phyloP scores from a whole-genome alignment of 257 asterid genomes.

The Solanum corneliomulleri region DNA sequence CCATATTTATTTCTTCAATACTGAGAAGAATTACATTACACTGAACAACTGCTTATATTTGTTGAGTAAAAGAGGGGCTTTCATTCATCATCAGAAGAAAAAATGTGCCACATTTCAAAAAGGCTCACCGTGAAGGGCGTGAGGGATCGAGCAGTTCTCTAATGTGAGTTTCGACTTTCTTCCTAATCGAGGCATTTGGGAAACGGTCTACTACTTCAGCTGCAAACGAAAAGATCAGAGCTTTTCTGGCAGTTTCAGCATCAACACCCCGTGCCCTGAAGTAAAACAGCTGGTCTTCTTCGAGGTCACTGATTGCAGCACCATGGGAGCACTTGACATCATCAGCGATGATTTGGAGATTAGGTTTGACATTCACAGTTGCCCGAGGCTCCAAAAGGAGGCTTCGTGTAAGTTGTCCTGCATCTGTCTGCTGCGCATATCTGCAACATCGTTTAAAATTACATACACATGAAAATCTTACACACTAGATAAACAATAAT shows the following conservation, averaged over 20 bases:
- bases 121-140: conserved; percentile 18
- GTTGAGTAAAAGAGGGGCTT: neutral
- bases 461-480: neutral
- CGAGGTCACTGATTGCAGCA: conserved; percentile 89
- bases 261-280: conserved; percentile 86
- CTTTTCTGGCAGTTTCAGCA: conserved; percentile 53
- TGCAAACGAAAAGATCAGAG: conserved; percentile 77
- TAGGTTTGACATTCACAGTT: conserved; percentile 79
- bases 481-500: neutral
- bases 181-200: conserved; percentile 32
- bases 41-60: neutral
- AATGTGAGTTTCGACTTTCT: conserved; percentile 52
- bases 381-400: conserved; percentile 84
- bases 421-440: conserved; percentile 92
- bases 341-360: conserved; percentile 89
- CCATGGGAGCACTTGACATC: conserved; percentile 95
- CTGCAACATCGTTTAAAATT: conserved; percentile 21
- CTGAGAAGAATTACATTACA: neutral
- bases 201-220: conserved; percentile 66
- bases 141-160: conserved; percentile 38
- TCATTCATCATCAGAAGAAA: neutral
- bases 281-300: conserved; percentile 73
- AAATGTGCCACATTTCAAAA: neutral
- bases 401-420: conserved; percentile 88
- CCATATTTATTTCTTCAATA: neutral